Conservation (phyloP, 306 rosid species). For the cucumber (Cucumis sativus) region Cucumber_9930_V3 NC_026660.2:680501-681000, state of each 20-base stretch:
- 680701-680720: background rate
- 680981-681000: too few relatives aligned
- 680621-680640: background rate
- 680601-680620: background rate
- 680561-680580: background rate
- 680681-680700: background rate
- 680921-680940: too few relatives aligned
- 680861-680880: too few relatives aligned
- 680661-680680: background rate
- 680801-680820: too few relatives aligned
- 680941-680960: too few relatives aligned
- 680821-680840: too few relatives aligned
- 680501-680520: constrained; percentile 15
- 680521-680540: constrained; percentile 11
- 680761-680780: background rate
- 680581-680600: background rate
- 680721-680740: background rate
- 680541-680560: background rate
- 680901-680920: too few relatives aligned
- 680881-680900: too few relatives aligned
- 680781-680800: too few relatives aligned
- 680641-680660: background rate
- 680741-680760: background rate
- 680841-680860: too few relatives aligned
- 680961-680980: too few relatives aligned